These are phyloP conservation scores for Rhizopogon vulgaris DNA, from an alignment of 768 basidiomycete genomes.

Conservation along the genomic window DNA sequence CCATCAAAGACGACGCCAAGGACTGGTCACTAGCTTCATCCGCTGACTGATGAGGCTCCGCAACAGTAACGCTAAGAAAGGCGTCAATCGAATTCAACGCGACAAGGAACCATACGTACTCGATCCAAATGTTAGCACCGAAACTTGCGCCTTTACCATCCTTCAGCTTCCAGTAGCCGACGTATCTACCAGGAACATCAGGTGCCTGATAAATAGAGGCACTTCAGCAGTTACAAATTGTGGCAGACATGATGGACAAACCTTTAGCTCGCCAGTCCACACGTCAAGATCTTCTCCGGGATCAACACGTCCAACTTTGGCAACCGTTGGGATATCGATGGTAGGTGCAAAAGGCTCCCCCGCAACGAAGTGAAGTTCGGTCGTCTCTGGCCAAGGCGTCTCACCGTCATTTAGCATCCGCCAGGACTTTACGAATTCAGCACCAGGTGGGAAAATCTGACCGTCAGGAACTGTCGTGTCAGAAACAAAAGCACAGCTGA, in stretches of 20 bases:
- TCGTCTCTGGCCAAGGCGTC: slow-evolving; percentile 60
- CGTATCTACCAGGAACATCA: slow-evolving; percentile 63
- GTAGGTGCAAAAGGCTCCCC: slow-evolving; percentile 53
- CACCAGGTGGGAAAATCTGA: slow-evolving; percentile 74
- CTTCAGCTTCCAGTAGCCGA: slow-evolving; percentile 70
- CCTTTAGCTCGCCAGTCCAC: slow-evolving; percentile 73
- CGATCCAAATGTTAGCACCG: slow-evolving; percentile 69
- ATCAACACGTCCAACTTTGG: slow-evolving; percentile 50
- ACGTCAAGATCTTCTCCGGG: slow-evolving; percentile 57
- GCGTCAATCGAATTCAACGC: neutral
- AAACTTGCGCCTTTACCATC: slow-evolving; percentile 56
- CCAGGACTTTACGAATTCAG: slow-evolving; percentile 85
- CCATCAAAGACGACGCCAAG: slow-evolving; percentile 58
- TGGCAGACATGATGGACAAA: slow-evolving; percentile 18
- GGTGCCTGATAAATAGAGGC: slow-evolving; percentile 47
- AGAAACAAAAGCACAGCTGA: slow-evolving; percentile 53
- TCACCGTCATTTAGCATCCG: slow-evolving; percentile 60
- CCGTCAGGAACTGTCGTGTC: slow-evolving; percentile 74
- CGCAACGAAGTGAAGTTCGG: slow-evolving; percentile 64
- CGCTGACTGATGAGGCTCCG: slow-evolving; percentile 33
- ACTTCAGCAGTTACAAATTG: neutral
- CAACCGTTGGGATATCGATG: slow-evolving; percentile 19
- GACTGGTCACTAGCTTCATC: slow-evolving; percentile 39
- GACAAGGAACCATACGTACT: slow-evolving; percentile 42
- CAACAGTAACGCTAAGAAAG: slow-evolving; percentile 55